Percentiles rank a stretch among this genome's conserved stretches.
phyloP scores from a whole-genome alignment of 352 stramenopile genomes.

The Phytophthora sp. region DNA sequence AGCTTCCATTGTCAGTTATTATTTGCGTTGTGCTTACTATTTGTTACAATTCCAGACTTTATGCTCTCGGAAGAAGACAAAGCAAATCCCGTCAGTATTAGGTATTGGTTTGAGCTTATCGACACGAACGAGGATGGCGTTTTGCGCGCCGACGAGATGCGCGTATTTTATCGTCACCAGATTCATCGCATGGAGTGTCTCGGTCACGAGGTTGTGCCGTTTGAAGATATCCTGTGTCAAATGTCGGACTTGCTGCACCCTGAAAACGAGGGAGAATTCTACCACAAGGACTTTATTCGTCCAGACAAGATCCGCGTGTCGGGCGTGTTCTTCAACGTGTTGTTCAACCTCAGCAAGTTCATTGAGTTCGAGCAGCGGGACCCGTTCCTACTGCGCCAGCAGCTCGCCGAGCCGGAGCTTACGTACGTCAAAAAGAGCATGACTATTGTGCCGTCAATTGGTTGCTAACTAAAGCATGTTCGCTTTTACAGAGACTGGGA shows the following conservation, averaged over 20 bases:
- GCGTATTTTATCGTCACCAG: constrained; percentile 93
- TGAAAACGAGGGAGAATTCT: constrained; percentile 78
- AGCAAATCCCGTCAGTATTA: constrained; percentile 94
- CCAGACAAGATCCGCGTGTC: constrained; percentile 91
- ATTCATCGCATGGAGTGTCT: constrained; percentile 98
- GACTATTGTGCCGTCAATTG: too few species aligned
- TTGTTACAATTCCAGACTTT: constrained; percentile 81
- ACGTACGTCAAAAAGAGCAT: too few species aligned
- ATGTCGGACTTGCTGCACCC: constrained; percentile 93
- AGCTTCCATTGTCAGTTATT: background rate
- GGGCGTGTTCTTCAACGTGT: constrained; percentile 98
- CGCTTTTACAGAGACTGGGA: constrained; percentile 93
- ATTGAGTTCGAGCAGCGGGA: constrained; percentile 98
- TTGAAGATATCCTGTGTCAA: constrained; percentile 99
- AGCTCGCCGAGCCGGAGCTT: constrained; percentile 87
- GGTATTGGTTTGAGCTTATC: constrained; percentile 99
- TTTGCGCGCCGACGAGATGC: constrained; percentile 97
- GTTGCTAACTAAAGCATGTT: constrained; percentile 14
- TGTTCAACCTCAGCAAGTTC: constrained; percentile 99
- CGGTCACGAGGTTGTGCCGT: constrained; percentile 97
- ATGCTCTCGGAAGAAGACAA: constrained; percentile 99
- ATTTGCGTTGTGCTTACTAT: background rate
- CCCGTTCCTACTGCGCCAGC: constrained; percentile 96
- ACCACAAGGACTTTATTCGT: constrained; percentile 80
- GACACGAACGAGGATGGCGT: constrained; percentile 98